These are phyloP conservation scores for Zygosaccharomyces pseudobailii DNA, from an alignment of 1,139 yeast genomes.

Conservation along the genomic window DNA sequence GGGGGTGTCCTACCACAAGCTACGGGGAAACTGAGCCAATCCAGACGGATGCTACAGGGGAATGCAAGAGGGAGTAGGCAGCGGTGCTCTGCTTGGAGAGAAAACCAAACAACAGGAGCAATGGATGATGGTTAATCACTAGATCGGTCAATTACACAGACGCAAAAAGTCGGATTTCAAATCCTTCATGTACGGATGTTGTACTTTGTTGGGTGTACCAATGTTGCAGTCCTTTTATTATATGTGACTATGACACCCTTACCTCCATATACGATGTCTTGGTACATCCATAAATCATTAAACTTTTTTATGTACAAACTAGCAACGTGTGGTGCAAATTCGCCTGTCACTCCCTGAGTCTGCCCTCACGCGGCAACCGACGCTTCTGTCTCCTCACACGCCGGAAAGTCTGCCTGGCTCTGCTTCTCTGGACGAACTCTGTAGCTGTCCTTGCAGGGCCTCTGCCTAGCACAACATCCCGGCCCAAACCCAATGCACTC, in stretches of 20 bases:
- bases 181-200: not conserved
- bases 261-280: too few relatives aligned
- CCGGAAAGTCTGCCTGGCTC: not conserved
- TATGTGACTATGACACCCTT: not conserved
- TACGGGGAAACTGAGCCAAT: not conserved
- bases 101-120: too few relatives aligned
- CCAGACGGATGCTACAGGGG: not conserved
- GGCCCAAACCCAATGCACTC: not conserved
- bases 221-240: not conserved
- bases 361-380: too few relatives aligned
- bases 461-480: not conserved
- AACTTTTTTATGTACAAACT: not conserved
- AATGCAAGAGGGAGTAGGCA: not conserved
- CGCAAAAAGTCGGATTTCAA: not conserved
- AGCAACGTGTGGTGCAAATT: too few relatives aligned
- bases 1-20: too few relatives aligned
- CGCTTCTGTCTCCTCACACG: not conserved
- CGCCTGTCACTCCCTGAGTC: too few relatives aligned
- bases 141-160: not conserved
- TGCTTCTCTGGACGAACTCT: not conserved
- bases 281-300: not conserved
- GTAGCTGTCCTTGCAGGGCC: not conserved
- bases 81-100: not conserved
- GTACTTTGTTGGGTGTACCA: not conserved
- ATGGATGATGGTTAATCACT: not conserved